Evolutionary conservation across 1,284 basidiomycete species (phyloP), one percentile per base, ranked within the genome.

Genomic region (Sanghuangporus sanghuang): DNA sequence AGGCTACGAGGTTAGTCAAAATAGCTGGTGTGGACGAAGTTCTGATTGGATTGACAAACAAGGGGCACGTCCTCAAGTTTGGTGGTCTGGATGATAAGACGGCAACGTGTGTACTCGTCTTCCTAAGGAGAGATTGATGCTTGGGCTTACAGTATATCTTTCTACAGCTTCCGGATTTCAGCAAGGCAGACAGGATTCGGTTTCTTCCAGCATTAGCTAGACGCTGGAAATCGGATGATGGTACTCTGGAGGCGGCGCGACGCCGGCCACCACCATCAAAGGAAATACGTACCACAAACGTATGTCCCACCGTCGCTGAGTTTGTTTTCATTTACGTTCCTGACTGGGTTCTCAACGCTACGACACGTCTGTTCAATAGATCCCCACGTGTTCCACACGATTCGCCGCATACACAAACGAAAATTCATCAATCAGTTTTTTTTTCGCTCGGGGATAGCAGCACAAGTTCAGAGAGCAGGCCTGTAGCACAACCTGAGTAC

Each of bases 391-490:
- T 68, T 95, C 89, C 75, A 69, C 78, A 56, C 86, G 85, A 23
- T 92, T 96, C 72, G 85, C 89, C 53, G 90, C 87, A 0, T 96
- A 95, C 73, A 92, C 92, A 0, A 86, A 88, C 11, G 89, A 81
- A 14, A 70, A 77, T 2, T 79, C 79, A 61, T 89, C 89, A 18
- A 75, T 87, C 57, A 87, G n/a, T n/a, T n/a, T n/a, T n/a, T n/a
- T n/a, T 91, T 39, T 82, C 90, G 65, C 83, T 86, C 74, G 86
- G 86, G 46, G 76, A 80, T 50, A 77, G 76, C 14, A 73, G 76
- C 46, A 83, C 80, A 6, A 73, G 73, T 39, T 66, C 72, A 27
- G 74, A 74, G 18, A 76, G 78, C 50, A 70, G 70, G 50, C 89
- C 93, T 2, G 79, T 79, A 39, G 76, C 91, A 65, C 79, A 90